Evolutionary conservation across 2,329 filamentous ascomycete genomes (phyloP), one percentile per base, ranked within the genome.

Genomic region (Colletotrichum endophyticum): DNA sequence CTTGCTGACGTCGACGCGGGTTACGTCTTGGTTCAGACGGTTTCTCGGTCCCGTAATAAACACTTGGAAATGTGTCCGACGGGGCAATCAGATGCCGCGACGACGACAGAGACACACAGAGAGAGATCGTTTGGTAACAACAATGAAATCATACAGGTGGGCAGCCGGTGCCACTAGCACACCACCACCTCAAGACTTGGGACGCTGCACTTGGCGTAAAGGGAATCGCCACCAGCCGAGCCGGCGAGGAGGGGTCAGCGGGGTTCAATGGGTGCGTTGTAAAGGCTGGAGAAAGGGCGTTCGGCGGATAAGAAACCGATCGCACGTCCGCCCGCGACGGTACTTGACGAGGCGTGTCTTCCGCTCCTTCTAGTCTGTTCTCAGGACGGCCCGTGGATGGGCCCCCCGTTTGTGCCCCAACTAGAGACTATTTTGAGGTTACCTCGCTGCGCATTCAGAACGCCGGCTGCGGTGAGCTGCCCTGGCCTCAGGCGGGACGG

Each of bases 171-270:
- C 56, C 39, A 63, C 70, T 19, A 63, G 30, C 69, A 67, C 53
- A 72, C 69, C 69, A 34, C 69, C n/a, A 53, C 15, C 36, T 30
- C 19, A n/a, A 16, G 70, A 53, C 34, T 32, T 56, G 57, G 64
- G 44, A 70, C 34, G 66, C 57, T 66, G 30, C 39, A 57, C 34
- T 66, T 73, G 70, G 74, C 64, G 27, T 62, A 22, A 22, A 70
- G 16, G 28, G 27, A 69, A 53, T 73, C 70, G 74, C 74, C 74
- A 73, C 70, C 70, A 49, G 44, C 49, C 56, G 39, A 69, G 34
- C 28, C 66, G 30, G 30, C n/a, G 30, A 49, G 27, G 64, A 69
- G 63, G 70, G 70, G 53, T 73, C 59, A 49, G 57, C 63, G 49
- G 63, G 68, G 73, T 72, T 44, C 44, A 13, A 53, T 53, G 6